These are phyloP conservation scores for Pestalotiopsis sp. DNA, from an alignment of 2,329 filamentous ascomycete species.

Conservation along the genomic window DNA sequence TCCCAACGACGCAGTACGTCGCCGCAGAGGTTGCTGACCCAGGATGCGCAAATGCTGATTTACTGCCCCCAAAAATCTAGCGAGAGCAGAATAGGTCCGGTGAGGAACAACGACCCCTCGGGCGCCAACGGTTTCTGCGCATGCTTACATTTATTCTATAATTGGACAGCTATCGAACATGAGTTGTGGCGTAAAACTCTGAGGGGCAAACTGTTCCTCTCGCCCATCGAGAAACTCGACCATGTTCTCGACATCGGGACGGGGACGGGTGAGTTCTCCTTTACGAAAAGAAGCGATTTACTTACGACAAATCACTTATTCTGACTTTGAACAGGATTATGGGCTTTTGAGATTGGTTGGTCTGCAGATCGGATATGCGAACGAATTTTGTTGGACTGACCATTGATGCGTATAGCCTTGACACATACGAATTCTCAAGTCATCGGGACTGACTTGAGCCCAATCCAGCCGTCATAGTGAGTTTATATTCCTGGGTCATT, in stretches of 20 bases:
- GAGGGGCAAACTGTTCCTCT: conserved; percentile 12
- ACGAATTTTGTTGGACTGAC: not conserved
- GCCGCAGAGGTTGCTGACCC: not conserved
- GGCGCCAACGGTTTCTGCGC: not conserved
- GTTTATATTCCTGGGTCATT: not conserved
- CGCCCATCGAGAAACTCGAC: conserved; percentile 14
- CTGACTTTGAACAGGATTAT: conserved; percentile 11
- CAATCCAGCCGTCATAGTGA: conserved; percentile 15
- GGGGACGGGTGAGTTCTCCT: conserved; percentile 13
- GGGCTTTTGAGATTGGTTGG: conserved; percentile 16
- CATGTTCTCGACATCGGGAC: conserved; percentile 17
- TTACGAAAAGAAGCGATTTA: not conserved
- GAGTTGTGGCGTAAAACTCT: conserved; percentile 14
- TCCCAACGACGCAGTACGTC: conserved; percentile 16
- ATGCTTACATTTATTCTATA: not conserved
- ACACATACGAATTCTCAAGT: conserved; percentile 11
- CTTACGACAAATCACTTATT: not conserved
- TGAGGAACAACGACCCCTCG: not conserved
- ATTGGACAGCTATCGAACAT: conserved; percentile 13
- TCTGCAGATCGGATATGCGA: not conserved
- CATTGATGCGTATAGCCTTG: conserved; percentile 9
- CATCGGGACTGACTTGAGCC: conserved; percentile 17
- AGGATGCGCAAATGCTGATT: conserved; percentile 1
- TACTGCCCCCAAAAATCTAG: not conserved
- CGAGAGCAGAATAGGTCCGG: conserved; percentile 6